Conservation (phyloP, 805 yeast species). For the Metschnikowia gruessii region DNA sequence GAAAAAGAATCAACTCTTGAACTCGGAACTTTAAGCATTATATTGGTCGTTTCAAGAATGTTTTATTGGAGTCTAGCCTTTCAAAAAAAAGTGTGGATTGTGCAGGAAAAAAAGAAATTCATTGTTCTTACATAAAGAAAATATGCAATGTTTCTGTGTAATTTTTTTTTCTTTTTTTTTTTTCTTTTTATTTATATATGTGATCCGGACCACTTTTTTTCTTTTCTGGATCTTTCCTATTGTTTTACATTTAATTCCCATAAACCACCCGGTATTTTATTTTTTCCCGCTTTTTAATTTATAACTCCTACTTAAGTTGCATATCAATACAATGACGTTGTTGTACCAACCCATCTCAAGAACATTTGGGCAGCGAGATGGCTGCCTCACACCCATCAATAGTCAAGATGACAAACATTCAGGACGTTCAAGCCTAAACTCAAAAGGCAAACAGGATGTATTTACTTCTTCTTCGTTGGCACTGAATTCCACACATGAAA, state of each 20-base stretch:
- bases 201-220: constrained; percentile 4
- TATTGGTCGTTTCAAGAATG: neutral
- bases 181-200: constrained; percentile 12
- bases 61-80: constrained; percentile 2
- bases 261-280: neutral
- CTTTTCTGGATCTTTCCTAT: neutral
- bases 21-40: neutral
- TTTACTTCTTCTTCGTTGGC: constrained; percentile 3
- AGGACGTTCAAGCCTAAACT: neutral
- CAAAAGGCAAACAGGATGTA: neutral
- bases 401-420: constrained; percentile 10
- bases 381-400: constrained; percentile 33
- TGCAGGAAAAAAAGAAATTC: constrained; percentile 21
- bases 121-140: constrained; percentile 9
- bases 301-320: neutral
- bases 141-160: constrained; percentile 15
- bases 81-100: neutral
- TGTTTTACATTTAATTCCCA: neutral
- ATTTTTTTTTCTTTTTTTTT: constrained; percentile 11
- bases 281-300: neutral
- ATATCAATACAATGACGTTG: constrained; percentile 23
- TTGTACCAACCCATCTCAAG: constrained; percentile 35
- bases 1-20: too few relatives aligned
- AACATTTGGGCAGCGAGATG: constrained; percentile 29
- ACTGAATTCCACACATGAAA: constrained; percentile 18